These are phyloP conservation scores for Voacanga thouarsii DNA, from an alignment of 257 asterid genomes.

Conservation along the genomic window DNA sequence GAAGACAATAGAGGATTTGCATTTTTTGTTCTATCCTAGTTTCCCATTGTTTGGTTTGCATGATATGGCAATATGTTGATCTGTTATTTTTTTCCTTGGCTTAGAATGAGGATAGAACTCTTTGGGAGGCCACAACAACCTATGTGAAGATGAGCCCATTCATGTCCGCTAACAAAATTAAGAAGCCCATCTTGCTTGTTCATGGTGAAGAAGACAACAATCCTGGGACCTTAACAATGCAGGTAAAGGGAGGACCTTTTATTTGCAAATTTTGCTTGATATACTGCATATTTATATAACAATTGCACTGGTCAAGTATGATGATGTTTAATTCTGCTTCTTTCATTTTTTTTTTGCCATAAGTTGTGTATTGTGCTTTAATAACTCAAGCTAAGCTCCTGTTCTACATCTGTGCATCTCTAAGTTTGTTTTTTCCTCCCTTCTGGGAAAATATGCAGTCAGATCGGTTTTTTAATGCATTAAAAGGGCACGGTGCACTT, in stretches of 20 bases:
- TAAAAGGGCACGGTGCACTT: slow-evolving; percentile 96
- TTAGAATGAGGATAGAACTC: slow-evolving; percentile 96
- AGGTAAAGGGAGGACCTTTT: slow-evolving; percentile 38
- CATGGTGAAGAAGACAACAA: slow-evolving; percentile 99
- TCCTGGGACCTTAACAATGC: slow-evolving; percentile 97
- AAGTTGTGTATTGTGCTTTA: not conserved
- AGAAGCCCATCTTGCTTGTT: slow-evolving; percentile 89
- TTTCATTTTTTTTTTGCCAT: not conserved
- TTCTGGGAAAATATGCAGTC: slow-evolving; percentile 50
- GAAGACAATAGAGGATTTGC: too few species aligned
- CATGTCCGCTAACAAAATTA: slow-evolving; percentile 89
- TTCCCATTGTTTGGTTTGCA: not conserved
- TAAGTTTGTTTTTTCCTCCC: slow-evolving; percentile 10
- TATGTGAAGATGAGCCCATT: slow-evolving; percentile 94
- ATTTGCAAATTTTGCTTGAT: not conserved
- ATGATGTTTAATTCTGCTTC: not conserved
- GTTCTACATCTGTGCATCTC: not conserved
- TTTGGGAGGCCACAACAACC: slow-evolving; percentile 88
- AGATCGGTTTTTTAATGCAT: slow-evolving; percentile 83
- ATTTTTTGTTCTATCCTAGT: not conserved
- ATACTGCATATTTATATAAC: not conserved
- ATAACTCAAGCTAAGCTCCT: not conserved
- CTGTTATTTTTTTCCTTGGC: slow-evolving; percentile 8
- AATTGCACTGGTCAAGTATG: not conserved
- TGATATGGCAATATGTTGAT: not conserved